Base-by-base conservation (phyloP, 164 flowering plant species). In the Sedum album region DNA sequence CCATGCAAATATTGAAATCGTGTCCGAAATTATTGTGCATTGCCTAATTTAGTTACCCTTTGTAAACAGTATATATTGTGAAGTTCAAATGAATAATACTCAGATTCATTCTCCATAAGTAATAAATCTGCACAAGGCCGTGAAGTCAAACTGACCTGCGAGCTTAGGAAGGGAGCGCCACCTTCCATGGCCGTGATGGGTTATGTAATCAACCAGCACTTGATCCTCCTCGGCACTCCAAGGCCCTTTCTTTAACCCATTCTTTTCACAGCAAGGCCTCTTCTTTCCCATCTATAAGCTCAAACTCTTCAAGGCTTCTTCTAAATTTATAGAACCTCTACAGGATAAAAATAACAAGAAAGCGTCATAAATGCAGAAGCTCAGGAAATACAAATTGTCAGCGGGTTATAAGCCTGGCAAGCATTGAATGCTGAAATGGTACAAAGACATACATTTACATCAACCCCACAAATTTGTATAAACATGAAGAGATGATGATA, bases 121-220 rank as follows among this genome's bases (percentile, higher is more conserved):
- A n/a, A n/a, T n/a, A n/a, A n/a, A n/a, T n/a, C n/a, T n/a, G n/a
- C n/a, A n/a, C n/a, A n/a, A n/a, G n/a, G n/a, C n/a, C n/a, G n/a
- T n/a, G n/a, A 10, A 64, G 25, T 55, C 23, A 63, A 33, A 31
- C 39, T 31, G 42, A 66, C 68, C 68, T 17, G 68, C 68, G 2
- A 39, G 68, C 31, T 66, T 66, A 18, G 68, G 68, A 21, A 66
- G 68, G 13, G 68, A 44, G 33, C 68, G 68, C 68, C 68, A 66
- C 31, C 49, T 42, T 15, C 53, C 68, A 26, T 66, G 68, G 53
- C 68, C 68, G 15, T 66, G 35, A 18, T 44, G 28, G n/a, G 31
- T 23, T 31, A 66, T 44, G 25, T 66, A 66, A 44, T 41, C 23
- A 6, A 28, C 13, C 15, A 65, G 67, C 30, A 65, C 46, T 36